These are phyloP conservation scores for Niveomyces coronatus DNA, from an alignment of 2,329 filamentous ascomycete genomes.

Conservation along the genomic window DNA sequence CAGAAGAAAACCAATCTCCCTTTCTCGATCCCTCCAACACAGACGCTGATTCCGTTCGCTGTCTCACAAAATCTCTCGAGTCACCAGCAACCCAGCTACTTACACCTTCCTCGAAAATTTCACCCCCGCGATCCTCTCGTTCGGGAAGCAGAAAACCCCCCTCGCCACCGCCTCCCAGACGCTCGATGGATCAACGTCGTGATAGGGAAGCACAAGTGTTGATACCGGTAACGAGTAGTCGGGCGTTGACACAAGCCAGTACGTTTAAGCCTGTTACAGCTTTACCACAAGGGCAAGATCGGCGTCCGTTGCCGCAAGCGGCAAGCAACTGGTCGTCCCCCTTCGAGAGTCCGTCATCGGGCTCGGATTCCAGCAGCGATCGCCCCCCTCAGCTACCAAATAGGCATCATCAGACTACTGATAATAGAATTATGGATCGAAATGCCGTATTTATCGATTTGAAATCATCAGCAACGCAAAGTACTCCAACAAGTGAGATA, in stretches of 20 bases:
- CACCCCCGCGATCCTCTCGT: conserved; percentile 33
- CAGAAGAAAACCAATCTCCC: conserved; percentile 30
- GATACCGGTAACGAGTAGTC: conserved; percentile 1
- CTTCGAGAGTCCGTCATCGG: conserved; percentile 77
- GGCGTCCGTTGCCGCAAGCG: conserved; percentile 12
- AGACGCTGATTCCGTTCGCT: conserved; percentile 30
- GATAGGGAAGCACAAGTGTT: conserved; percentile 29
- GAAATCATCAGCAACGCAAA: conserved; percentile 44
- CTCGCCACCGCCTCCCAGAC: conserved; percentile 52
- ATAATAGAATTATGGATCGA: conserved; percentile 14
- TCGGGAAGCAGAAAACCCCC: conserved; percentile 41
- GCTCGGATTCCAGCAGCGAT: conserved; percentile 47
- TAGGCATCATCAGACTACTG: conserved; percentile 36
- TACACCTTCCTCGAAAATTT: conserved; percentile 36
- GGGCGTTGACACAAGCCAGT: conserved; percentile 19
- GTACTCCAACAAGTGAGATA: conserved; percentile 14
- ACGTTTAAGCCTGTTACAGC: background rate
- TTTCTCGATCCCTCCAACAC: conserved; percentile 39
- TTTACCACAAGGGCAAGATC: conserved; percentile 40
- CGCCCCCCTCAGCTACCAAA: conserved; percentile 38
- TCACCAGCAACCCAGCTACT: conserved; percentile 40
- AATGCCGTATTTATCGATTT: conserved; percentile 19
- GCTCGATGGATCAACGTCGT: conserved; percentile 48
- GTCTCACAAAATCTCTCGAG: conserved; percentile 37
- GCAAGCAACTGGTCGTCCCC: conserved; percentile 52